These are phyloP conservation scores for Calonectria ilicicola DNA, from an alignment of 2,329 filamentous ascomycete species.

Conservation along the genomic window DNA sequence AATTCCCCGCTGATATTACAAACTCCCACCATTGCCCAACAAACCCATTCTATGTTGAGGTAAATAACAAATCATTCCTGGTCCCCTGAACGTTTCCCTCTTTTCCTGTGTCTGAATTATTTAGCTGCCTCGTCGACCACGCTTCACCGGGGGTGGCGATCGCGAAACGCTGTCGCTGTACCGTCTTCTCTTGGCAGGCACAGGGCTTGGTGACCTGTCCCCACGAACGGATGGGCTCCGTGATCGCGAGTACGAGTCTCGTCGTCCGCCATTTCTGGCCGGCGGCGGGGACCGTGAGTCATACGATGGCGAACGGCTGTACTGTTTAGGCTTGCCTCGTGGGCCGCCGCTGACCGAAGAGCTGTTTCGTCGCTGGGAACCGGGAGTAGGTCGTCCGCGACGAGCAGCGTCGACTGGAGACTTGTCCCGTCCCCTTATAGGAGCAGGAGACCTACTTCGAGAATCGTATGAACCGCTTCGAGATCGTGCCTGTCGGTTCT, in stretches of 20 bases:
- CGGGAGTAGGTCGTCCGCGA: slow-evolving; percentile 37
- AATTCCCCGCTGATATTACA: slow-evolving; percentile 36
- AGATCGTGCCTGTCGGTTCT: slow-evolving; percentile 19
- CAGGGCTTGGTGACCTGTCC: slow-evolving; percentile 40
- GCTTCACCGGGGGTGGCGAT: slow-evolving; percentile 48
- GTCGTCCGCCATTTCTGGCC: slow-evolving; percentile 35
- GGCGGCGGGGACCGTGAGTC: slow-evolving; percentile 45
- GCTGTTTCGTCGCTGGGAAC: slow-evolving; percentile 45
- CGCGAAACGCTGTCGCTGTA: slow-evolving; percentile 47
- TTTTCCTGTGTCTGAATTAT: neutral
- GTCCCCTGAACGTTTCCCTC: slow-evolving; percentile 12
- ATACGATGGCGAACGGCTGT: slow-evolving; percentile 48
- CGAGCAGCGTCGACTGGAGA: slow-evolving; percentile 38
- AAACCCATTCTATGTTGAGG: slow-evolving; percentile 32
- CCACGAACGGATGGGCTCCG: slow-evolving; percentile 35
- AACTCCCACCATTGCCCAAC: slow-evolving; percentile 27
- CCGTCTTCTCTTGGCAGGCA: slow-evolving; percentile 45
- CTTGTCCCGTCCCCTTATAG: slow-evolving; percentile 35
- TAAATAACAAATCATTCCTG: slow-evolving; percentile 21
- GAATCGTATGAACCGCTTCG: slow-evolving; percentile 40
- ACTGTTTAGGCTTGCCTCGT: slow-evolving; percentile 36
- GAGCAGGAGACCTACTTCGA: slow-evolving; percentile 37
- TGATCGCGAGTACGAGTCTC: slow-evolving; percentile 41
- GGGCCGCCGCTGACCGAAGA: slow-evolving; percentile 48
- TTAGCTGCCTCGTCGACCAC: slow-evolving; percentile 45